Conservation (phyloP, 768 basidiomycete genomes). For the Kwoniella sp. region DNA sequence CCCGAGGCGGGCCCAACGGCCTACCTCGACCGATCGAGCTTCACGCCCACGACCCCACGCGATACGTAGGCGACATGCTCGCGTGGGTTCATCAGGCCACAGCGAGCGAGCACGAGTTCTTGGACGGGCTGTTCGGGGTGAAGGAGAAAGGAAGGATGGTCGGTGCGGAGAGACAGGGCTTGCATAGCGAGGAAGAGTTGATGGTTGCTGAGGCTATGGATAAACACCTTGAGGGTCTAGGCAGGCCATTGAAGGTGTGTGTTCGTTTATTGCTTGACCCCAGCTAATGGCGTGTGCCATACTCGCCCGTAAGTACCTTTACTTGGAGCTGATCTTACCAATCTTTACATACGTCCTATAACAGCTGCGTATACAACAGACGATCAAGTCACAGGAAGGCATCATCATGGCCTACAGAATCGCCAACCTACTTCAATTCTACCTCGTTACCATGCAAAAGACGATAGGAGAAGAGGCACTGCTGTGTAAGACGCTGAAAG, state of each 20-base stretch:
- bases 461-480: conserved; percentile 85
- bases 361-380: conserved; percentile 87
- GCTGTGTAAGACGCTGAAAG: conserved; percentile 73
- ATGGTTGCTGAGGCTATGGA: conserved; percentile 82
- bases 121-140: conserved; percentile 81
- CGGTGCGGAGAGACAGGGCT: conserved; percentile 67
- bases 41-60: conserved; percentile 94
- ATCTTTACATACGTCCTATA: neutral
- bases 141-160: conserved; percentile 71
- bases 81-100: conserved; percentile 98
- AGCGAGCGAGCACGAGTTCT: conserved; percentile 90
- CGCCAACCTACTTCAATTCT: conserved; percentile 93
- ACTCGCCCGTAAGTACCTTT: neutral
- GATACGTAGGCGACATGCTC: conserved; percentile 97
- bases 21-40: conserved; percentile 91
- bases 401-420: conserved; percentile 89
- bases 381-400: conserved; percentile 88
- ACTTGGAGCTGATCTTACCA: neutral
- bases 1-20: conserved; percentile 80
- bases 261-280: neutral
- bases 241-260: conserved; percentile 81
- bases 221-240: conserved; percentile 75
- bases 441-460: conserved; percentile 84
- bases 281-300: neutral
- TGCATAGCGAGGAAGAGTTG: conserved; percentile 63